Evolutionary conservation across 1,284 basidiomycete species (phyloP), one percentile per base, ranked within the genome.

Genomic region (Sporisorium scitamineum): DNA sequence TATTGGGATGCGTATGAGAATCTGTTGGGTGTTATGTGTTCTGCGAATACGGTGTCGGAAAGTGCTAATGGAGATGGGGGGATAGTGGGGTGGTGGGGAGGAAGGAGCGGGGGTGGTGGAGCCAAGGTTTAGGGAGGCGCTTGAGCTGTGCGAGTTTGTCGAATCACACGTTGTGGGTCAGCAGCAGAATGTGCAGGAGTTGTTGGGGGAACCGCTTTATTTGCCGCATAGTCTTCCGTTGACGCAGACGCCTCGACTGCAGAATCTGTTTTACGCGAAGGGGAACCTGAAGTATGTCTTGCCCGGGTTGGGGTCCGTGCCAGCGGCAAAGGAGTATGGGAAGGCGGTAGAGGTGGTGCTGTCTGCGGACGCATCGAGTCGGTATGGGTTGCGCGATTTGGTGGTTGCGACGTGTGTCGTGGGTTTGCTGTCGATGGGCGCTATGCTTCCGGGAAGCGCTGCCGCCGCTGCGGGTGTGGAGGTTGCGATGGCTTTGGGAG

Each of bases 1-100:
- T 87, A 87, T 69, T 87, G 86, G 86, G 87, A 87, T 61, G 86
- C 86, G 16, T 83, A 85, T 24, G 87, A 88, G 64, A 88, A 88
- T 69, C 80, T 88, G 18, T 78, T 88, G 27, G 87, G 87, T 22
- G 85, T 87, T 7, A 81, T 88, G 41, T 87, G 87, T 68, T 84
- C 86, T 11, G 42, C 63, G n/a, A 53, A 34, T 37, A 22, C 69
- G 32, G 41, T 59, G 14, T n/a, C 58, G 5, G 26, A 58, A 8
- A 3, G 24, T 13, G 37, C 51, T 6, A 32, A 26, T 16, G 44
- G 55, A n/a, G n/a, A n/a, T n/a, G n/a, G n/a, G n/a, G n/a, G n/a
- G n/a, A n/a, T n/a, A n/a, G n/a, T n/a, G n/a, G n/a, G n/a, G n/a
- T n/a, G n/a, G n/a, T n/a, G n/a, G n/a, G n/a, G n/a, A n/a, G n/a